Conservation (phyloP, 2,329 filamentous ascomycete genomes). For the Phaeosphaeria sp. region DNA sequence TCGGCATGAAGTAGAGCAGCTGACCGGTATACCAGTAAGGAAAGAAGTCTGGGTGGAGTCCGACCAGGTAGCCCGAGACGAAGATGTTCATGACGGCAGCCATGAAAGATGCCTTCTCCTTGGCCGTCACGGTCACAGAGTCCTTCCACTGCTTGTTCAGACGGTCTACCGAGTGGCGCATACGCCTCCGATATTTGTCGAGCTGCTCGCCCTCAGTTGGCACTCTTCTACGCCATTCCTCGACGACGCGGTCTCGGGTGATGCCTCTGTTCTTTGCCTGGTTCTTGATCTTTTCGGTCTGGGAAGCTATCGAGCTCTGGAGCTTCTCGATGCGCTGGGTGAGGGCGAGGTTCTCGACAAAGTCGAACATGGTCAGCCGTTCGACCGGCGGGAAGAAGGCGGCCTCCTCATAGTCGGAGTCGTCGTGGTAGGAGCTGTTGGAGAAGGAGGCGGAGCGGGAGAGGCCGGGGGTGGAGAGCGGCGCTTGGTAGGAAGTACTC, state of each 20-base stretch:
- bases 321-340: slow-evolving; percentile 90
- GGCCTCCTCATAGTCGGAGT: slow-evolving; percentile 74
- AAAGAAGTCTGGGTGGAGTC: slow-evolving; percentile 82
- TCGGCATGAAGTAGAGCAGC: slow-evolving; percentile 94
- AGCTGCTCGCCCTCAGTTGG: slow-evolving; percentile 91
- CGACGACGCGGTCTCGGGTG: slow-evolving; percentile 88
- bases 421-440: slow-evolving; percentile 85
- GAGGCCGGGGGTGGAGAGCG: slow-evolving; percentile 60
- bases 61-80: slow-evolving; percentile 91
- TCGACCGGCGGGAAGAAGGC: slow-evolving; percentile 79
- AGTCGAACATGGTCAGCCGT: slow-evolving; percentile 86
- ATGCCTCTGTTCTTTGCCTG: slow-evolving; percentile 78
- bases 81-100: slow-evolving; percentile 97
- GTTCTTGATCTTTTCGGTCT: slow-evolving; percentile 86
- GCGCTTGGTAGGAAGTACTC: slow-evolving; percentile 50
- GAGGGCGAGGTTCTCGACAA: slow-evolving; percentile 90
- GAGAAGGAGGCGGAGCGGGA: slow-evolving; percentile 84
- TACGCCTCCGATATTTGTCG: slow-evolving; percentile 85
- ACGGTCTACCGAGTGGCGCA: slow-evolving; percentile 88
- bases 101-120: slow-evolving; percentile 96
- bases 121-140: slow-evolving; percentile 82
- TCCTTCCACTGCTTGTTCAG: slow-evolving; percentile 87
- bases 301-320: slow-evolving; percentile 79
- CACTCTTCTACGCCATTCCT: slow-evolving; percentile 87
- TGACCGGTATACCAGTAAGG: slow-evolving; percentile 92